Evolutionary conservation across 441 rosid species (phyloP).

Genomic region (Jatropha multifida): DNA sequence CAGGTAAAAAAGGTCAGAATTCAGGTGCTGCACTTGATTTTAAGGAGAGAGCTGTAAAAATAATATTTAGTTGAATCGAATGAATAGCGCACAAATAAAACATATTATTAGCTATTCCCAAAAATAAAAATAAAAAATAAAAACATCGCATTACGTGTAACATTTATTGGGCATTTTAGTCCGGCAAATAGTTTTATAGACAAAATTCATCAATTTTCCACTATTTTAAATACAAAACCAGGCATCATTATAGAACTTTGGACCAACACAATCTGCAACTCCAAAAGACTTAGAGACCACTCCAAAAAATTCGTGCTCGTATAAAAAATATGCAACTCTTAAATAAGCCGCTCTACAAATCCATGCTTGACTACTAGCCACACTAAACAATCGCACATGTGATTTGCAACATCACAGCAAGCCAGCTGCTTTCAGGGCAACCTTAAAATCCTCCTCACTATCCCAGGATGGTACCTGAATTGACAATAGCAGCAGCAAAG

Average conservation of each 20-base stretch:
- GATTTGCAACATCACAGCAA: constrained; percentile 31
- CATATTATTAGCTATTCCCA: too few relatives aligned
- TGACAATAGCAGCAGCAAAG: not conserved
- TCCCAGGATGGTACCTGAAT: constrained; percentile 65
- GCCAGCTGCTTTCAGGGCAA: constrained; percentile 68
- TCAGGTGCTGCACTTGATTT: too few relatives aligned
- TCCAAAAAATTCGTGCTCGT: too few relatives aligned
- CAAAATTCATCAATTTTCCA: not conserved
- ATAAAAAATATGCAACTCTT: too few relatives aligned
- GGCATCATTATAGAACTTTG: not conserved
- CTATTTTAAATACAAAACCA: not conserved
- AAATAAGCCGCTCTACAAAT: too few relatives aligned
- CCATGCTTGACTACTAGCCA: too few relatives aligned
- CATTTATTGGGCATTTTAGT: not conserved
- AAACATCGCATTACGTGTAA: not conserved
- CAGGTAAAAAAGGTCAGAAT: too few relatives aligned
- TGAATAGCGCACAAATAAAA: too few relatives aligned
- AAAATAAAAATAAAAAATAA: too few relatives aligned
- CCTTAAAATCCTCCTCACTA: constrained; percentile 59
- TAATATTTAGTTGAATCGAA: too few relatives aligned
- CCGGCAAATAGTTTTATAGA: not conserved
- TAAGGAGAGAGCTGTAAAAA: too few relatives aligned
- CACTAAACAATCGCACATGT: not conserved
- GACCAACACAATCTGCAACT: not conserved
- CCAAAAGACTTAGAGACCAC: not conserved